Evolutionary conservation across 1,284 basidiomycete genomes (phyloP).

Genomic region (Boletus subluridellus): DNA sequence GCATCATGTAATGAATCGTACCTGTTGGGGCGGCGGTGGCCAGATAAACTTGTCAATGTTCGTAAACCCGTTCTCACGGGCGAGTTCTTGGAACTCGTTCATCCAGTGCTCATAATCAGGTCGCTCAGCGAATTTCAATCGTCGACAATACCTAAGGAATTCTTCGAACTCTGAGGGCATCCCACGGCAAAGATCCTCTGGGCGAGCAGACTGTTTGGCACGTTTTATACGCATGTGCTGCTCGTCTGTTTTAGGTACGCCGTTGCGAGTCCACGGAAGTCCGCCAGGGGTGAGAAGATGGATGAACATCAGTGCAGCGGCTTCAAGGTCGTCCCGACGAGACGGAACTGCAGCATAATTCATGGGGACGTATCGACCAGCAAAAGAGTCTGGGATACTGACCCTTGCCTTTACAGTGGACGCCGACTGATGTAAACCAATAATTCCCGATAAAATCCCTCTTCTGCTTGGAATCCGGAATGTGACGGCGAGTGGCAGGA

Average conservation of each 20-base stretch:
- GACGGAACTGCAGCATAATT: conserved; percentile 54
- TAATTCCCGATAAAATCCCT: conserved; percentile 78
- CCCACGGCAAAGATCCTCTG: conserved; percentile 66
- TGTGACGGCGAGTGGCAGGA: conserved; percentile 56
- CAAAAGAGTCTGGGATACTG: conserved; percentile 21
- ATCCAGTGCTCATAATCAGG: conserved; percentile 67
- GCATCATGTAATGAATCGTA: conserved; percentile 9
- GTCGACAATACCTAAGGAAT: conserved; percentile 65
- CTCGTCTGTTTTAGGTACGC: conserved; percentile 62
- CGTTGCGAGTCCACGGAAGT: conserved; percentile 71
- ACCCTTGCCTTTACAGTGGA: conserved; percentile 74
- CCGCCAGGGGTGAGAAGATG: conserved; percentile 73
- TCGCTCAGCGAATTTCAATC: conserved; percentile 59
- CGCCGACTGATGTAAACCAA: conserved; percentile 71
- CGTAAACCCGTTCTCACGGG: conserved; percentile 54
- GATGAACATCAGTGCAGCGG: conserved; percentile 70
- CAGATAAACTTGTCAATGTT: conserved; percentile 62
- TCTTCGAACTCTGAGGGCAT: conserved; percentile 70
- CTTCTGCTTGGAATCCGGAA: conserved; percentile 60
- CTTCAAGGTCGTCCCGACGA: conserved; percentile 72
- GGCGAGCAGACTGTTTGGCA: conserved; percentile 53
- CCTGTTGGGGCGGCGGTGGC: conserved; percentile 52
- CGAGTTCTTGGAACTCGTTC: conserved; percentile 56
- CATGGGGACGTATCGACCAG: conserved; percentile 19
- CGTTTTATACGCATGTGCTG: conserved; percentile 60